Evolutionary conservation across 345 rosid genomes (phyloP).

Genomic region (Lenwebbia sp.): DNA sequence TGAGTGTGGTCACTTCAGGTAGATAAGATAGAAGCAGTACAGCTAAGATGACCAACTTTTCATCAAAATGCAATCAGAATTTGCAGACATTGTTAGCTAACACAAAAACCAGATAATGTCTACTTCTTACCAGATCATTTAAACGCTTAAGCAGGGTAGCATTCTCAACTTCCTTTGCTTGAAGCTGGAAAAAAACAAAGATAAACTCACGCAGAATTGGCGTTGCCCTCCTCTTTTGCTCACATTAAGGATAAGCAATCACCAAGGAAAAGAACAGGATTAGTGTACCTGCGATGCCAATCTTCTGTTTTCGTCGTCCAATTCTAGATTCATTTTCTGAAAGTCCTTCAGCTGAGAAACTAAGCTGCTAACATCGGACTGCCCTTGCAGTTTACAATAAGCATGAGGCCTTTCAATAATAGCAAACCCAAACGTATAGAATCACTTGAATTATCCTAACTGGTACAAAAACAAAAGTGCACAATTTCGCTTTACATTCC

Average conservation of each 20-base stretch:
- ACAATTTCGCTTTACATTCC: not conserved
- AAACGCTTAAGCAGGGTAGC: slow-evolving; percentile 43
- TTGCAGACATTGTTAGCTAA: not conserved
- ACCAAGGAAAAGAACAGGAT: not conserved
- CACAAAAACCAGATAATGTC: not conserved
- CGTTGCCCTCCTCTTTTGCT: not conserved
- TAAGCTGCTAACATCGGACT: slow-evolving; percentile 83
- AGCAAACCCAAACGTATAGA: not conserved
- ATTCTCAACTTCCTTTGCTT: slow-evolving; percentile 47
- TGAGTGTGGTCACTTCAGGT: not conserved
- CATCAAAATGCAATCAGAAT: not conserved
- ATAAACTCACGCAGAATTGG: not conserved
- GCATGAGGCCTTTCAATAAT: not conserved
- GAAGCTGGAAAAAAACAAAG: slow-evolving; percentile 36
- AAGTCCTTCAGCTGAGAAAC: slow-evolving; percentile 74
- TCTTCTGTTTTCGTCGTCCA: slow-evolving; percentile 56
- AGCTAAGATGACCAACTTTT: not conserved
- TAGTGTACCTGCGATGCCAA: slow-evolving; percentile 10
- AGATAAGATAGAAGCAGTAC: not conserved
- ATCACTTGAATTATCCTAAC: not conserved
- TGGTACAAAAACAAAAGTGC: not conserved
- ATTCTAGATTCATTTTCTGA: slow-evolving; percentile 56
- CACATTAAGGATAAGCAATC: not conserved
- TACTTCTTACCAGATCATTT: slow-evolving; percentile 49
- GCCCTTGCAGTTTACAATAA: slow-evolving; percentile 8